Conservation (phyloP, 441 rosid species). For the Metrosideros polymorpha region DNA sequence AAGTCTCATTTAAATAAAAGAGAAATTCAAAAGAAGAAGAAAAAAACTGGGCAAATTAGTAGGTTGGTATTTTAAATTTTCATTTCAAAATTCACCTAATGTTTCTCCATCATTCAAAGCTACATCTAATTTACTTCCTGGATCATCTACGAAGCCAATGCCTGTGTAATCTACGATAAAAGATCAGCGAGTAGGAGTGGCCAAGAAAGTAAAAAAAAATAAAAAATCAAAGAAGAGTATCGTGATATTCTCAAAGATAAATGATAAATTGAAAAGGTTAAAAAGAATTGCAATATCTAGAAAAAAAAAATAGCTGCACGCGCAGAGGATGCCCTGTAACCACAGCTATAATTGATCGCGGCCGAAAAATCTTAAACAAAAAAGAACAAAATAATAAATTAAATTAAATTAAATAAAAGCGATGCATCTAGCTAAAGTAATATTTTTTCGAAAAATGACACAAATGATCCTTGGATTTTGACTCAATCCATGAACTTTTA, state of each 20-base stretch:
- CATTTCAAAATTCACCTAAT: not conserved
- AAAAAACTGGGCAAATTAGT: not conserved
- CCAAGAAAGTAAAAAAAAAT: not conserved
- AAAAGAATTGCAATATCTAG: not conserved
- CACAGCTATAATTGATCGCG: accelerated
- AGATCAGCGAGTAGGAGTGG: accelerated
- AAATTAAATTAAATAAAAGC: not conserved
- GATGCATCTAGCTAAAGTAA: not conserved
- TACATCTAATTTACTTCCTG: no score
- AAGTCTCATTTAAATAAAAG: not conserved
- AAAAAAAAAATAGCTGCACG: not conserved
- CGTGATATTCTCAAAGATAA: accelerated
- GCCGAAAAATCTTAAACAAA: not conserved
- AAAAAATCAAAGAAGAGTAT: not conserved
- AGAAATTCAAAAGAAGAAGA: not conserved
- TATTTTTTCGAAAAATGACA: no score
- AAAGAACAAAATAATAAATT: accelerated
- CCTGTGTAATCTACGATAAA: not conserved
- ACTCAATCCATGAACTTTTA: no score
- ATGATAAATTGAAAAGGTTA: not conserved
- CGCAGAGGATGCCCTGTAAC: not conserved
- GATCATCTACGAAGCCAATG: not conserved
- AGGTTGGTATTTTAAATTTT: not conserved
- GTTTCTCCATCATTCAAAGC: not conserved
- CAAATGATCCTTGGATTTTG: no score